A percentile compares a stretch with the other conserved stretches of the same genome.
Conservation (phyloP, 148 eudicot species). For the Silene conica region DNA sequence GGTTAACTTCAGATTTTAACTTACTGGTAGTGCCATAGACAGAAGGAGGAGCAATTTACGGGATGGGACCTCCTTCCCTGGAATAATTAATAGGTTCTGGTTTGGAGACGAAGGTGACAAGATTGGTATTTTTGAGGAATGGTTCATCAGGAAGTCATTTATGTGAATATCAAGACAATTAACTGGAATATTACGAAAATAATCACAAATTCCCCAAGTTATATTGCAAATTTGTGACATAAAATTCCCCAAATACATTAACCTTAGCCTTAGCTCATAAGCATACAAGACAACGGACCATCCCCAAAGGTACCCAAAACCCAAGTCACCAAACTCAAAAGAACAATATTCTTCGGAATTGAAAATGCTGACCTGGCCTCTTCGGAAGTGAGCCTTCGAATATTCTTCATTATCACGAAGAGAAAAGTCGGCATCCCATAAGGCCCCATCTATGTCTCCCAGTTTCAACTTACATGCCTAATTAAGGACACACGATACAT, state of each 20-base stretch:
- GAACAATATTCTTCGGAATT: too few species aligned
- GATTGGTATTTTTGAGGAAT: constrained; percentile 31
- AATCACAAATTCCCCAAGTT: too few species aligned
- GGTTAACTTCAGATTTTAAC: constrained; percentile 34
- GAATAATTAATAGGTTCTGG: constrained; percentile 36
- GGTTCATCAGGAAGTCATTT: constrained; percentile 46
- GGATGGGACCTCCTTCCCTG: constrained; percentile 20
- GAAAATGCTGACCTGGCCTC: constrained; percentile 41
- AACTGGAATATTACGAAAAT: too few species aligned
- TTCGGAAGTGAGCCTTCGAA: constrained; percentile 46
- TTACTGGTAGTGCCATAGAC: constrained; percentile 57
- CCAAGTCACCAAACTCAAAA: too few species aligned
- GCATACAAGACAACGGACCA: too few species aligned
- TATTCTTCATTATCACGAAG: constrained; percentile 46
- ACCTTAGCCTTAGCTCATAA: too few species aligned
- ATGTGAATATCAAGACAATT: too few species aligned
- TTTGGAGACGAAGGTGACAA: constrained; percentile 33
- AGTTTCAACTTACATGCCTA: constrained; percentile 47
- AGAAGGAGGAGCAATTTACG: constrained; percentile 40
- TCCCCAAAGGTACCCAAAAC: too few species aligned
- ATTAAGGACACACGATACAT: background rate
- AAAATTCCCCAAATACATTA: too few species aligned
- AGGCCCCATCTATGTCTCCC: constrained; percentile 40
- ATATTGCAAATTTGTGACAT: too few species aligned
- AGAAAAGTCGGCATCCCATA: constrained; percentile 47